phyloP scores from a whole-genome alignment of 2,329 filamentous ascomycete genomes.

The Monosporascus sp. region DNA sequence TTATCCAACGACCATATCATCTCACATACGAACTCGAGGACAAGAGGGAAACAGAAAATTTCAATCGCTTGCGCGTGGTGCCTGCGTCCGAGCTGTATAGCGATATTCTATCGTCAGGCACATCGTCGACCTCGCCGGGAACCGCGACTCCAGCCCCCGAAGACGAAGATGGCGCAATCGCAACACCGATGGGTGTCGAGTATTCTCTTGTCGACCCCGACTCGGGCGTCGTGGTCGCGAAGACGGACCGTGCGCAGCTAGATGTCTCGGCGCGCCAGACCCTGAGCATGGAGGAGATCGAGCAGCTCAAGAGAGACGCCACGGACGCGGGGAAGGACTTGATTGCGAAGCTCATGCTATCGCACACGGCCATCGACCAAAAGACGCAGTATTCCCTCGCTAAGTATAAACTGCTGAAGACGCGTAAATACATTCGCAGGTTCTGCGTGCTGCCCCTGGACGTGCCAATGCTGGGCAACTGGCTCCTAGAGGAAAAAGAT shows the following conservation, averaged over 20 bases:
- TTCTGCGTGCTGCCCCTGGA: slow-evolving; percentile 85
- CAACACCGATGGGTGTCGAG: slow-evolving; percentile 39
- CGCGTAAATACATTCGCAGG: slow-evolving; percentile 84
- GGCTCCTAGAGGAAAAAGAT: slow-evolving; percentile 76
- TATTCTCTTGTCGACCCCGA: slow-evolving; percentile 41
- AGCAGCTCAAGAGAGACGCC: slow-evolving; percentile 67
- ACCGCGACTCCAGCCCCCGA: slow-evolving; percentile 35
- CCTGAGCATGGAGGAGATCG: slow-evolving; percentile 69
- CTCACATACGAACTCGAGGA: slow-evolving; percentile 88
- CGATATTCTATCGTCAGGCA: slow-evolving; percentile 57
- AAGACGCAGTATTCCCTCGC: slow-evolving; percentile 92
- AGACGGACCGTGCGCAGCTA: slow-evolving; percentile 54
- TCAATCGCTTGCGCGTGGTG: slow-evolving; percentile 70
- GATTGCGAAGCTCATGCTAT: slow-evolving; percentile 86
- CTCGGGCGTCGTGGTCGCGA: slow-evolving; percentile 45
- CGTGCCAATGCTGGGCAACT: slow-evolving; percentile 68
- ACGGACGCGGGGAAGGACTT: slow-evolving; percentile 79
- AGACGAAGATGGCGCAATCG: slow-evolving; percentile 31
- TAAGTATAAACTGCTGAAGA: slow-evolving; percentile 93
- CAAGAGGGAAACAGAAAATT: slow-evolving; percentile 56
- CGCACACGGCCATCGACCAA: slow-evolving; percentile 83
- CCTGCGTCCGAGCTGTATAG: slow-evolving; percentile 77
- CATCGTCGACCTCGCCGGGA: slow-evolving; percentile 19
- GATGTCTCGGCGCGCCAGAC: slow-evolving; percentile 66
- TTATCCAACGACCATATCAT: slow-evolving; percentile 87